Evolutionary conservation across 495 filamentous ascomycete species (phyloP), one percentile per base, ranked within the genome.

Genomic region (Margaritispora aquatica): DNA sequence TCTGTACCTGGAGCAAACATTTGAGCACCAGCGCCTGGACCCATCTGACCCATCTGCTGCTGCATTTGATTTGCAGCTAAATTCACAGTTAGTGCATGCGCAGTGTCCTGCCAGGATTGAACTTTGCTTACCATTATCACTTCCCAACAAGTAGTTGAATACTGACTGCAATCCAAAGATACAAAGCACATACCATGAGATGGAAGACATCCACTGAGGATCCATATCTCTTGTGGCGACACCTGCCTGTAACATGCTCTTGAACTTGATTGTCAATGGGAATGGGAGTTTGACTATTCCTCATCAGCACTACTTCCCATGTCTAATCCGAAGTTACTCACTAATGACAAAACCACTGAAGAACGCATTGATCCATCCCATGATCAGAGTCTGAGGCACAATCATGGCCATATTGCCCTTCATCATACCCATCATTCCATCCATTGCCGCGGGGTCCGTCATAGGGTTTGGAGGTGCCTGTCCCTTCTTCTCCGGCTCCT

Each of bases 351-450:
- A 98, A 21, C 94, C 94, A 44, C 88, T 91, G 67, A 98, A 98
- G 71, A 97, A 97, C 0, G 94, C 91, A 77, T 97, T 98, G 66
- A 98, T 97, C 94, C 94, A 98, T 54, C 94, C 90, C 94, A 98
- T 98, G 63, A 97, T 97, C 72, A 97, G 73, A 2, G 92, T 97
- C 71, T 98, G 96, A 49, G 94, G 95, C 41, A 98, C 90, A 80
- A 98, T 97, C 94, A 96, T 97, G 63, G 93, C 92, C 90, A 98
- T 96, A 68, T 98, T 96, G 53, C 91, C 91, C 84, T 97, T 98
- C 85, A 97, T 89, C 91, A 96, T 96, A 57, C 93, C 93, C 94
- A 97, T 97, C 93, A 97, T 97, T 57, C 89, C 92, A 69, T 97
- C 95, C 95, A 97, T 98, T 51, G 89, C 91, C 51, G 86, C 88